Evolutionary conservation across 2,329 filamentous ascomycete genomes (phyloP), one percentile per base, ranked within the genome.

Genomic region (Dactylellina drechsleri): DNA sequence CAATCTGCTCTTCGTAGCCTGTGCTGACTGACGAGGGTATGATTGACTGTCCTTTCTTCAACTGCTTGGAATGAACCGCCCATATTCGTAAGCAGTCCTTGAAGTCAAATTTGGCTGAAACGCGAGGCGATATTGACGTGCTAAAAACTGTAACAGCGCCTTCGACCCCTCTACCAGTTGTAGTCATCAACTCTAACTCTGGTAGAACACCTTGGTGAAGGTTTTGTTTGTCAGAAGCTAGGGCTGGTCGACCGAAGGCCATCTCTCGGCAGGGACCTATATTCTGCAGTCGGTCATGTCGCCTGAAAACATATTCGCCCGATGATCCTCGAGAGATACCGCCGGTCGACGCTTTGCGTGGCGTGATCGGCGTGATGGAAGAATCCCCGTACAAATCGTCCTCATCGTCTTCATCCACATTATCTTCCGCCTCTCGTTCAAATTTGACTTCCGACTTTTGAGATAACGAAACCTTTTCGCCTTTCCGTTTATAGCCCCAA

Each of bases 181-280:
- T 85, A 56, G 85, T 86, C 0, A 88, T 86, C 7, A 91, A 82
- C 77, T 87, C 89, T 71, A 88, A 83, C 62, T 87, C 85, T 77
- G 85, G 87, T 75, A 81, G 84, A 62, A 85, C 88, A 3, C 84
- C 85, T 68, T 82, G 79, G 77, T 82, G 81, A 26, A 86, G 84
- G 77, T 86, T 84, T 41, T 83, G 82, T 26, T 84, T 83, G 0
- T 83, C 80, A 0, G 82, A 78, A 61, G 83, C 82, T 47, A 59
- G 57, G 1, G 83, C 79, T 15, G 86, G 83, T 77, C 86, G 87
- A 20, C 92, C 92, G 50, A 93, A 83, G 2, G 91, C 87, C 62
- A 95, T 84, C 71, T 92, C 89, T 77, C 88, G 88, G 78, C 97
- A 90, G 0, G 93, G 93, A 0, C 90, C 93, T 76, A 96, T 86